Percentiles rank a stretch among this genome's conserved stretches.
Evolutionary conservation across 1,139 yeast species (phyloP).

Genomic region (Candida freyschussii): DNA sequence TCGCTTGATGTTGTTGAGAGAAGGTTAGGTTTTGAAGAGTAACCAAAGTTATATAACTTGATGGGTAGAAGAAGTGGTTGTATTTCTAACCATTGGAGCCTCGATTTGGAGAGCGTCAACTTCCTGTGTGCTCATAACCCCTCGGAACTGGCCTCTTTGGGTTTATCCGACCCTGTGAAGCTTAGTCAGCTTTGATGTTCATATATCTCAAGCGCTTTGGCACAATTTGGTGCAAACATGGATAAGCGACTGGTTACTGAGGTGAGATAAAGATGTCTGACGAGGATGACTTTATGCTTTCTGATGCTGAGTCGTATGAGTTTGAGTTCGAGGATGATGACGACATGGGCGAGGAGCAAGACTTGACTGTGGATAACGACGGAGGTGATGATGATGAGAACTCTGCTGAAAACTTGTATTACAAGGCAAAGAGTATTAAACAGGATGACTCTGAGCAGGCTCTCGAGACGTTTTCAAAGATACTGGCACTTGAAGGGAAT

Average conservation of each 20-base stretch:
- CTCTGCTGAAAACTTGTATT: conserved; percentile 48
- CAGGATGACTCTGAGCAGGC: conserved; percentile 55
- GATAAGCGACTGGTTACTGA: not conserved
- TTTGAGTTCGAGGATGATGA: conserved; percentile 54
- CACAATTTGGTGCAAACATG: not conserved
- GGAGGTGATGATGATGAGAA: conserved; percentile 16
- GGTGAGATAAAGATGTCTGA: conserved; percentile 49
- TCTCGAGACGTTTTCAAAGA: conserved; percentile 24
- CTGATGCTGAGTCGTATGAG: conserved; percentile 55
- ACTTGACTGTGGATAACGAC: conserved; percentile 1
- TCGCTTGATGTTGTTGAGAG: no score
- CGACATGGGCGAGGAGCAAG: conserved; percentile 27
- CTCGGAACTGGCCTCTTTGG: no score
- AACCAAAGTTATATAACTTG: no score
- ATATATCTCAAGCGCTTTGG: not conserved
- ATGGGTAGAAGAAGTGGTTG: no score
- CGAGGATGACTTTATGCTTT: conserved; percentile 48
- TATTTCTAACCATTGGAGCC: not conserved
- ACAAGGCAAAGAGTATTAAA: conserved; percentile 56
- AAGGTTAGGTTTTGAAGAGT: no score
- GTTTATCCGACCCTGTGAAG: no score
- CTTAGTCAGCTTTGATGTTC: no score
- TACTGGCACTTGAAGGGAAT: conserved; percentile 6
- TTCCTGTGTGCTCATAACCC: no score
- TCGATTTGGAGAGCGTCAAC: no score